Percentiles rank a stretch among this genome's conserved stretches.
phyloP scores from a whole-genome alignment of 176 grass and related monocot species.

The Ampelocalamus luodianensis region DNA sequence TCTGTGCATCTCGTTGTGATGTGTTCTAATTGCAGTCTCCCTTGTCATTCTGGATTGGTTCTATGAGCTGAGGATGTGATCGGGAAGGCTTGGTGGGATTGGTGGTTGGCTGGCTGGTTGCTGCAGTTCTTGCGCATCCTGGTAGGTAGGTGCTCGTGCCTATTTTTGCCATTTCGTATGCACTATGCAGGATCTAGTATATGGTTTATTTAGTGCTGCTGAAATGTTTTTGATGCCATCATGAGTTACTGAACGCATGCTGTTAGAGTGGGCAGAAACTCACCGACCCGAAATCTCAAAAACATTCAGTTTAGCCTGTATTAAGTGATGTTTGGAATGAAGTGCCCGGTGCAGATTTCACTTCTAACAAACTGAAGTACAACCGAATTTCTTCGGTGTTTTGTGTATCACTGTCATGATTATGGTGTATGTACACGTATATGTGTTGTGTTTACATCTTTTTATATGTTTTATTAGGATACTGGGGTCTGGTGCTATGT shows the following conservation, averaged over 20 bases:
- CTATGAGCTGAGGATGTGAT: neutral
- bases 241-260: no score
- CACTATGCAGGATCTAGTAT: neutral
- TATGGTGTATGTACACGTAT: neutral
- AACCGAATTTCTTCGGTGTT: neutral
- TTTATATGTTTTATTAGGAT: no score
- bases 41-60: neutral
- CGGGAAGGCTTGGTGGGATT: neutral
- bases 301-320: neutral
- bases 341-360: neutral
- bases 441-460: no score
- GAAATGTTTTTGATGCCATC: neutral
- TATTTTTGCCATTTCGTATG: neutral
- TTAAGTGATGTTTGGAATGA: neutral
- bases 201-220: neutral
- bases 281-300: neutral
- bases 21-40: neutral
- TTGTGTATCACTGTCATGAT: neutral
- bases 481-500: no score
- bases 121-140: constrained; percentile 5
- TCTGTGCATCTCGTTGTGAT: neutral
- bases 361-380: neutral
- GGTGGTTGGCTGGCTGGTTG: neutral
- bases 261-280: neutral
- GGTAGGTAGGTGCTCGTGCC: neutral